phyloP scores from a whole-genome alignment of 169 alveolate genomes.

The Plasmodium ovale region DNA sequence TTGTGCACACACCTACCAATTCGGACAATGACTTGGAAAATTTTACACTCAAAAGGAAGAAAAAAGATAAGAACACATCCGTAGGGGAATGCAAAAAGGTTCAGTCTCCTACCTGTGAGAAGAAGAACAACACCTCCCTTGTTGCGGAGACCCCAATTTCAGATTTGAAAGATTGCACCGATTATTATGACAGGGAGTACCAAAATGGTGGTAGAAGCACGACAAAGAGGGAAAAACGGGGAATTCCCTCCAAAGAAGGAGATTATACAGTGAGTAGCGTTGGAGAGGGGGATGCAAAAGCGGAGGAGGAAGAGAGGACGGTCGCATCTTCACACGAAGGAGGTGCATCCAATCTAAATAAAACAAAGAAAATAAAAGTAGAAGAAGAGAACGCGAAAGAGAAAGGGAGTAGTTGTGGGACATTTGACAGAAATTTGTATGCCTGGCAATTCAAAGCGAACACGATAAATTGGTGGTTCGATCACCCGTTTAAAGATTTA shows the following conservation, averaged over 20 bases:
- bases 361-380: too few species aligned
- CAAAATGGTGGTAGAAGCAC: too few species aligned
- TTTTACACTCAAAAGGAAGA: slow-evolving; percentile 27
- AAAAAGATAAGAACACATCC: background rate
- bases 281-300: too few species aligned
- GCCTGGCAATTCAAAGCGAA: slow-evolving; percentile 70
- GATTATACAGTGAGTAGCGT: too few species aligned
- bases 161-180: too few species aligned
- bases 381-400: background rate
- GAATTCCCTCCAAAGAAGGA: too few species aligned
- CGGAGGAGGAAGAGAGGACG: too few species aligned
- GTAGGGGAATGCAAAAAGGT: background rate
- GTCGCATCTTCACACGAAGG: too few species aligned
- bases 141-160: too few species aligned
- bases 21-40: slow-evolving; percentile 13
- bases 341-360: background rate
- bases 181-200: too few species aligned
- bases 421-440: slow-evolving; percentile 4
- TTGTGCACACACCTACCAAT: slow-evolving; percentile 39
- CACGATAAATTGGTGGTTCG: slow-evolving; percentile 66
- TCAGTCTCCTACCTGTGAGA: background rate
- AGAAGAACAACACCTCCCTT: background rate
- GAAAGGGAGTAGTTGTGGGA: background rate
- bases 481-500: slow-evolving; percentile 57
- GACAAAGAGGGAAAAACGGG: too few species aligned